Evolutionary conservation across 2,329 filamentous ascomycete species (phyloP), one percentile per base, ranked within the genome.

Genomic region (Trichoderma gracile): DNA sequence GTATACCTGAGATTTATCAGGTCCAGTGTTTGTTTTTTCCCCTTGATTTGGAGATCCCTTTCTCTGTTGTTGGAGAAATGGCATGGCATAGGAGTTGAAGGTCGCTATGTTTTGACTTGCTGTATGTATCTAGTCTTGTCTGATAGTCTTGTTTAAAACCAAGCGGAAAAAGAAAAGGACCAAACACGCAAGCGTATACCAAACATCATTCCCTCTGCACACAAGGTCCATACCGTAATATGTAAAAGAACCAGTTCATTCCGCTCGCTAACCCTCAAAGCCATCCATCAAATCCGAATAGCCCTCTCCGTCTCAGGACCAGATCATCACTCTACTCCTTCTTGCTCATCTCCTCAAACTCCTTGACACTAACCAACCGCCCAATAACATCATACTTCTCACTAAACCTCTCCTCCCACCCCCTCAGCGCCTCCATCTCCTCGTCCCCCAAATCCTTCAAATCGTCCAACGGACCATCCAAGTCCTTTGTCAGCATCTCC

Each of bases 331-430:
- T 59, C 25, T 30, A 60, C 57, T 57, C 47, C 62, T 64, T 65
- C 45, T 57, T 57, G 27, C 25, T 47, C 59, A 64, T 49, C 47
- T 68, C 58, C 42, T 69, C 67, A 64, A 69, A 78, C 23, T 84
- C 79, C 3, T 72, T 77, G 25, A 77, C 79, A 1, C 84, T 78
- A 25, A 97, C 90, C 72, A 99, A 78, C 78, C 87, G 90, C 21
- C 95, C 95, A 15, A 99, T 92, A n/a, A 98, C 87, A 25, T 97
- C 80, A 77, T 99, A 99, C 83, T 99, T 98, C 78, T 94, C 91
- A 67, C 84, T 79, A 76, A 99, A 99, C 69, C 93, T 84, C 80
- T 96, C 92, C 81, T 97, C 93, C 95, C 95, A 99, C 2, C 91
- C 92, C 71, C 84, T 82, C 76, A 97, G 79, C 56, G 93, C 91